Conservation (phyloP, 2,329 filamentous ascomycete genomes). For the Aulographum hederae region DNA sequence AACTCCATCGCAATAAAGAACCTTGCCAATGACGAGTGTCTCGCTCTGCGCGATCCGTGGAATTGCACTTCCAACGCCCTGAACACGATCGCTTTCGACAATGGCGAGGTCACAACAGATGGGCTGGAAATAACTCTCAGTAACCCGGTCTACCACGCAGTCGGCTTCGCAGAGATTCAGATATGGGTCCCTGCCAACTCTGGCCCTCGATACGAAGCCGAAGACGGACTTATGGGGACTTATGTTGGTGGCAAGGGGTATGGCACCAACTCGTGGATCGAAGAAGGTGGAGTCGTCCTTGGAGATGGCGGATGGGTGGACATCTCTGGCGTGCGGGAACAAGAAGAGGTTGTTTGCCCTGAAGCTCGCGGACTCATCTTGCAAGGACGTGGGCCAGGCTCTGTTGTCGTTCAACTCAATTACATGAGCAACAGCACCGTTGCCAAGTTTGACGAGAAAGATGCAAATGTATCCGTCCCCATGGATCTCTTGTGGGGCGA, state of each 20-base stretch:
- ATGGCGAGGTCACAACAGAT: constrained; percentile 4
- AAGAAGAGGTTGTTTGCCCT: too few species aligned
- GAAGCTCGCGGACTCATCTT: not conserved
- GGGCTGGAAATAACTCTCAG: constrained; percentile 6
- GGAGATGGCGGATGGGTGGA: constrained; percentile 8
- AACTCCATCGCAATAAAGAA: constrained; percentile 7
- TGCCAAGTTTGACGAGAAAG: not conserved
- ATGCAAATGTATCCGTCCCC: constrained; percentile 4
- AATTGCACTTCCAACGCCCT: constrained; percentile 7
- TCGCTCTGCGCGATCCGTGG: constrained; percentile 6
- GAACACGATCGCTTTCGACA: constrained; percentile 7
- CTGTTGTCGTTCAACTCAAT: not conserved
- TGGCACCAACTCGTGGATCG: constrained; percentile 8
- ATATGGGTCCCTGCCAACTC: constrained; percentile 10
- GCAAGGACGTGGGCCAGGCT: not conserved
- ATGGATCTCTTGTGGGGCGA: constrained; percentile 7
- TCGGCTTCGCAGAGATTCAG: constrained; percentile 10
- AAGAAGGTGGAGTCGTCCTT: constrained; percentile 7
- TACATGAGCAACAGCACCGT: not conserved
- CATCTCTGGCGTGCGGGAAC: constrained; percentile 6
- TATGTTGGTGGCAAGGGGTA: constrained; percentile 8
- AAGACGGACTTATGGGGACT: constrained; percentile 8
- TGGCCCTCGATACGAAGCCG: constrained; percentile 9
- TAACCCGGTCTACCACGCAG: constrained; percentile 7
- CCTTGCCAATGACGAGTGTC: constrained; percentile 3